These are phyloP conservation scores for Jimgerdemannia flammicorona DNA, from an alignment of 192 early-diverging fungal genomes.

Conservation along the genomic window DNA sequence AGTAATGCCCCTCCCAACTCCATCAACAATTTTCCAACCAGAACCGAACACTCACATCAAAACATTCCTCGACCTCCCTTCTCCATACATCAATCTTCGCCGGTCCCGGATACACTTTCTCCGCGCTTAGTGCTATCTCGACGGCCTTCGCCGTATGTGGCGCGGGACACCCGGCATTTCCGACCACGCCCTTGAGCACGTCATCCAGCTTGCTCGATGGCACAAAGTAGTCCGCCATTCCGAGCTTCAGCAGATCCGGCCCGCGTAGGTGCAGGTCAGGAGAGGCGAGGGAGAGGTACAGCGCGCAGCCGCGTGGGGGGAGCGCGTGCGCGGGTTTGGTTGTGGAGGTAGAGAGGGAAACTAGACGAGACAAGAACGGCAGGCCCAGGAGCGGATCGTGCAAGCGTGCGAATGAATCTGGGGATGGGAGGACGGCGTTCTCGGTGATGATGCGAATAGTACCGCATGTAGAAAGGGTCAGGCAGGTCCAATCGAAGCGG, in stretches of 20 bases:
- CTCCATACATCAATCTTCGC: conserved; percentile 45
- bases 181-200: conserved; percentile 28
- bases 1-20: background rate
- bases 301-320: conserved; percentile 25
- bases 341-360: background rate
- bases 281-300: conserved; percentile 38
- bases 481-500: conserved; percentile 27
- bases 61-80: conserved; percentile 37
- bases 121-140: conserved; percentile 33
- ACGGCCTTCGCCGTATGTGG: conserved; percentile 39
- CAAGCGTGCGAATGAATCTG: no score
- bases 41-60: conserved; percentile 24
- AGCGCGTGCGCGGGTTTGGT: conserved; percentile 10
- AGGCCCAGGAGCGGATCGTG: no score
- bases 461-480: conserved; percentile 21
- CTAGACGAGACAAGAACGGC: no score
- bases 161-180: conserved; percentile 40
- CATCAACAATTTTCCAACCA: background rate
- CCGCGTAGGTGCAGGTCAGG: conserved; percentile 36
- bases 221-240: conserved; percentile 43
- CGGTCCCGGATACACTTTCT: conserved; percentile 44
- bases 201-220: conserved; percentile 38
- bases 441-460: conserved; percentile 40
- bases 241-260: conserved; percentile 40
- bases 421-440: conserved; percentile 21